Conservation (phyloP, 2,329 filamentous ascomycete genomes). For the Diplodia intermedia region DNA sequence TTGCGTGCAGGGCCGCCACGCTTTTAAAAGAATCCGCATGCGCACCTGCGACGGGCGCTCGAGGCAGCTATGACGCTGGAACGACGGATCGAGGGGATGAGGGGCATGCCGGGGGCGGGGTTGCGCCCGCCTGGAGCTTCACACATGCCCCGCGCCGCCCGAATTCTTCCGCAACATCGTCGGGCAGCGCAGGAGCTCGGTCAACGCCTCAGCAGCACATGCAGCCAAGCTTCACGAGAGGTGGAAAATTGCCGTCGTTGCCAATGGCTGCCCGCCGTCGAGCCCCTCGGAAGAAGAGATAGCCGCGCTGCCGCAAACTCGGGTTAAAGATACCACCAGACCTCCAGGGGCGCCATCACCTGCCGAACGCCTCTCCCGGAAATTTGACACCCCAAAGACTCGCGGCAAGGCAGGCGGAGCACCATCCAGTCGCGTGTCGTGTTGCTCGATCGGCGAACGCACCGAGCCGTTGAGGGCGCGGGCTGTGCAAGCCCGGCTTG, state of each 20-base stretch:
- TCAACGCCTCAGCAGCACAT: conserved; percentile 11
- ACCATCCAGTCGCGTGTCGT: conserved; percentile 14
- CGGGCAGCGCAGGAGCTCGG: conserved; percentile 19
- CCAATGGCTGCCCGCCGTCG: background rate
- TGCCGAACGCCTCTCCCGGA: conserved; percentile 12
- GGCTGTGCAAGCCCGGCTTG: background rate
- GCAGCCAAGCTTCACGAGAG: conserved; percentile 31
- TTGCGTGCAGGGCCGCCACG: conserved; percentile 3
- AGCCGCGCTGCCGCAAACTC: conserved; percentile 9
- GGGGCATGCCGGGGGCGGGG: conserved; percentile 28
- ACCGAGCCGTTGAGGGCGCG: background rate
- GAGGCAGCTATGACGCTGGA: conserved; percentile 24
- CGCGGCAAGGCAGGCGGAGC: background rate
- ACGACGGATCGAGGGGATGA: conserved; percentile 26
- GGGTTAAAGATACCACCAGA: conserved; percentile 18
- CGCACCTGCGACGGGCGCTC: background rate
- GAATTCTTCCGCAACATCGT: conserved; percentile 25
- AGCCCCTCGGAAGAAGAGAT: conserved; percentile 16
- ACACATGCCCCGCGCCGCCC: conserved; percentile 20
- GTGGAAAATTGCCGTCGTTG: conserved; percentile 22
- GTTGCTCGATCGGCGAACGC: background rate
- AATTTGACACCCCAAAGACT: conserved; percentile 8
- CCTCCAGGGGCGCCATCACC: background rate
- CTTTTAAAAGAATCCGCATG: conserved; percentile 7
- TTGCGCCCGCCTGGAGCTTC: conserved; percentile 4